Evolutionary conservation across 23 red algal species (phyloP).

Genomic region (Cyanidiococcus yangmingshanensis): DNA sequence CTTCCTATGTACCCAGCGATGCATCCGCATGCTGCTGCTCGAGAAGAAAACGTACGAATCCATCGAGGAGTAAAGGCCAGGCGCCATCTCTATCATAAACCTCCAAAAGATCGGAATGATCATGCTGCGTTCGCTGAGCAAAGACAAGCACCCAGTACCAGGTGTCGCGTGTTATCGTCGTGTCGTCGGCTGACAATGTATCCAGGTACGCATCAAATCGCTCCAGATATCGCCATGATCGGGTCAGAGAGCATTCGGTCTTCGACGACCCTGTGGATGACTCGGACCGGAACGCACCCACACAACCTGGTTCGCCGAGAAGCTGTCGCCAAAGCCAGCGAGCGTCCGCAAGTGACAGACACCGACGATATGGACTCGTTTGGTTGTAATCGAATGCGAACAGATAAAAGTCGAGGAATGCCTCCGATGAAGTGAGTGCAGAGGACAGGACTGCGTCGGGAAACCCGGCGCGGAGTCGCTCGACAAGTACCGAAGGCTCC

Average conservation of each 20-base stretch:
- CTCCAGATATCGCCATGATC: constrained; percentile 13
- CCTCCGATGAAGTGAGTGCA: constrained; percentile 20
- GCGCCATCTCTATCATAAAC: constrained; percentile 76
- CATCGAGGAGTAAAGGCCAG: constrained; percentile 81
- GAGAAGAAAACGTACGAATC: constrained; percentile 70
- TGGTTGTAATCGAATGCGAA: constrained; percentile 62
- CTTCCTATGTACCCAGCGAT: too few species aligned
- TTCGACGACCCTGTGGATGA: neutral
- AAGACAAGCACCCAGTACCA: constrained; percentile 56
- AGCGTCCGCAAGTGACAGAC: constrained; percentile 46
- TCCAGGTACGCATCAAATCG: constrained; percentile 54
- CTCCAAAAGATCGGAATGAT: constrained; percentile 28
- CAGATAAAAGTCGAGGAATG: constrained; percentile 72
- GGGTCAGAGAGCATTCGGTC: neutral
- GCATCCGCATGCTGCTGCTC: too few species aligned
- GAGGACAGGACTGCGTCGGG: neutral
- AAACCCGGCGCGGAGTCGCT: neutral
- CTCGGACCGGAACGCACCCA: neutral
- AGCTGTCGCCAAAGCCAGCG: constrained; percentile 51
- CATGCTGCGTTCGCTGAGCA: constrained; percentile 14
- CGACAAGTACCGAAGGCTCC: neutral
- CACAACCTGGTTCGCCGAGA: constrained; percentile 25
- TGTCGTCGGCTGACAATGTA: constrained; percentile 24
- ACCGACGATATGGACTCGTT: constrained; percentile 44
- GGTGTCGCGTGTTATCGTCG: constrained; percentile 48